These are phyloP conservation scores for Yamadazyma takamatsuzukensis DNA, from an alignment of 805 yeast species.

Conservation along the genomic window DNA sequence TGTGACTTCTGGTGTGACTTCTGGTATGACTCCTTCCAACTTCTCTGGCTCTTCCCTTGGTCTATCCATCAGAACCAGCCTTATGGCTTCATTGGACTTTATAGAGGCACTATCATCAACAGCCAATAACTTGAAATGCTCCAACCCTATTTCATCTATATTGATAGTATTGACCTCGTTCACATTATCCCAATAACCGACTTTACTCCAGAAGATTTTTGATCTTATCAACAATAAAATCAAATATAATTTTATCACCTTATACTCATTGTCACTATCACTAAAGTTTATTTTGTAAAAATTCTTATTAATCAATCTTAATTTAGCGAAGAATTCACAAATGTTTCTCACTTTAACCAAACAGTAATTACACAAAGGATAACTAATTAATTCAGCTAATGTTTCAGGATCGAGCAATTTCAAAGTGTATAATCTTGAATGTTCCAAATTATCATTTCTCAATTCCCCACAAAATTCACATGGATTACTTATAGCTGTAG, in stretches of 20 bases:
- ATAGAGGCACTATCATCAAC: constrained; percentile 4
- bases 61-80: neutral
- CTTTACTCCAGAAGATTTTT: constrained; percentile 77
- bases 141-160: constrained; percentile 21
- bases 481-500: constrained; percentile 70
- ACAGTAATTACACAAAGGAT: constrained; percentile 81
- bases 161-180: constrained; percentile 29
- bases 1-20: neutral
- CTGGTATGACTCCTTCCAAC: neutral
- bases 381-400: constrained; percentile 33
- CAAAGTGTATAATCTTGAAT: constrained; percentile 72
- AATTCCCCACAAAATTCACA: constrained; percentile 85
- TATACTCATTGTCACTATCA: constrained; percentile 26
- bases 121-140: constrained; percentile 16
- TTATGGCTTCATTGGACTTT: constrained; percentile 9
- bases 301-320: constrained; percentile 55
- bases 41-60: constrained; percentile 1
- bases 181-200: constrained; percentile 71
- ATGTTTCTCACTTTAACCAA: constrained; percentile 72
- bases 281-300: constrained; percentile 49
- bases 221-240: constrained; percentile 52
- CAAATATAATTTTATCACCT: constrained; percentile 50
- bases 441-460: constrained; percentile 66
- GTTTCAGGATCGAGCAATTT: constrained; percentile 40
- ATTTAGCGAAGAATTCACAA: constrained; percentile 77